phyloP scores from a whole-genome alignment of 2,329 filamentous ascomycete species.

The Talaromyces sp. region DNA sequence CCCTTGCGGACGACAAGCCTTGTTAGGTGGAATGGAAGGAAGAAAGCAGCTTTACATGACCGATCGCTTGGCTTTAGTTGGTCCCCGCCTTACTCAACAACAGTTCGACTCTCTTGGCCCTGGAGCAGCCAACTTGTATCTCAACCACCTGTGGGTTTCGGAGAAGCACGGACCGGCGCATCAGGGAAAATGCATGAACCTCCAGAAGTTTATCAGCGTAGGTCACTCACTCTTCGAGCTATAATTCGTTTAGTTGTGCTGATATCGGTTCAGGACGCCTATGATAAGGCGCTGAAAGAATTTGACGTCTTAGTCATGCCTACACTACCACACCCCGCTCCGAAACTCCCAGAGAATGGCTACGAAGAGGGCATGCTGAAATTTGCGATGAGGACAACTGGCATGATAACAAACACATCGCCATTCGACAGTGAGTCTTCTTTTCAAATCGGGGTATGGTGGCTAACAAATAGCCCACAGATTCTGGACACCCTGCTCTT shows the following conservation, averaged over 20 bases:
- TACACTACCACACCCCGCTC: conserved; percentile 4
- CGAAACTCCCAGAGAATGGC: conserved; percentile 6
- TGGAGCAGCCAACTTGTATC: conserved; percentile 6
- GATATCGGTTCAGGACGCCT: neutral
- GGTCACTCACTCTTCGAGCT: neutral
- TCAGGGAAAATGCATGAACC: conserved; percentile 7
- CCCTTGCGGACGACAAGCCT: conserved; percentile 4
- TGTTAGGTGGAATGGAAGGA: conserved; percentile 6
- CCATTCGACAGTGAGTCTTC: conserved; percentile 3
- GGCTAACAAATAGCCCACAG: too few relatives aligned
- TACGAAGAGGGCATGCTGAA: conserved; percentile 6
- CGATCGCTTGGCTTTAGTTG: conserved; percentile 2
- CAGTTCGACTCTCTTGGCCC: conserved; percentile 5
- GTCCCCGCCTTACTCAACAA: conserved; percentile 2
- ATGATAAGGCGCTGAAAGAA: conserved; percentile 1
- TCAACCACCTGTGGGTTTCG: conserved; percentile 5
- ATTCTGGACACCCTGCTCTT: too few relatives aligned
- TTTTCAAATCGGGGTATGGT: too few relatives aligned
- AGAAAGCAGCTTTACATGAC: conserved; percentile 9
- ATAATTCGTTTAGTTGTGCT: neutral
- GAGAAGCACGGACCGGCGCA: conserved; percentile 2
- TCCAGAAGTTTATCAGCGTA: conserved; percentile 9
- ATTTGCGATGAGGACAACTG: conserved; percentile 6
- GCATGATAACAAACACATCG: conserved; percentile 1
- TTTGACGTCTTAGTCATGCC: conserved; percentile 2